A percentile compares a stretch with the other conserved stretches of the same genome.
Evolutionary conservation across 2,329 filamentous ascomycete species (phyloP).

Genomic region (Dactylonectria macrodidyma): DNA sequence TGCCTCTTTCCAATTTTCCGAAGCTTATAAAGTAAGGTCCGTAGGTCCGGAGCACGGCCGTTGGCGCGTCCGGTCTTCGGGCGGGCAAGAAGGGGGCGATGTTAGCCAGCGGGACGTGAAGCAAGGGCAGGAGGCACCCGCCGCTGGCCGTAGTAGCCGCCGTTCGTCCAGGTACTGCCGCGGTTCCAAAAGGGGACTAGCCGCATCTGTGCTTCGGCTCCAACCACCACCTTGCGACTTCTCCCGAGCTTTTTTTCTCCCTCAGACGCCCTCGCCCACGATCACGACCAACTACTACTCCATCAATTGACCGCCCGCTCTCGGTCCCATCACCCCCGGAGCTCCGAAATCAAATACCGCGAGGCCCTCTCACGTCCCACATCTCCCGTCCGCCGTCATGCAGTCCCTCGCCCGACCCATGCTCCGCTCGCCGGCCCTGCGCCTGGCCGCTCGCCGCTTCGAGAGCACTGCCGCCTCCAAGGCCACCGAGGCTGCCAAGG

Average conservation of each 20-base stretch:
- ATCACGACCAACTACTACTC: conserved; percentile 47
- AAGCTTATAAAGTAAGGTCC: neutral
- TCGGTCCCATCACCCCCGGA: conserved; percentile 45
- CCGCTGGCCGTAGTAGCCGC: conserved; percentile 29
- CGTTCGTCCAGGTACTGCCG: conserved; percentile 36
- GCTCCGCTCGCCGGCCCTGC: conserved; percentile 63
- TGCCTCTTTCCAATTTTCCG: neutral
- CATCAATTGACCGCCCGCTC: conserved; percentile 56
- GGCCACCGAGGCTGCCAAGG: conserved; percentile 60
- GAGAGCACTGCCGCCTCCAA: conserved; percentile 70
- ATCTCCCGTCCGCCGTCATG: conserved; percentile 50
- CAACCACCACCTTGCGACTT: conserved; percentile 56
- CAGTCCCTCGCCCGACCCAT: conserved; percentile 59
- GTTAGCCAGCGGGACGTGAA: neutral
- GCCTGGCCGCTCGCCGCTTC: conserved; percentile 69
- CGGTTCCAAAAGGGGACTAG: conserved; percentile 51
- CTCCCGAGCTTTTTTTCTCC: conserved; percentile 66
- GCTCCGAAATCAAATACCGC: conserved; percentile 46
- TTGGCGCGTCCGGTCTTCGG: neutral
- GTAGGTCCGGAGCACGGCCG: neutral
- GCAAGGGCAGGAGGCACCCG: conserved; percentile 15
- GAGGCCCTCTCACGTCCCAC: conserved; percentile 40
- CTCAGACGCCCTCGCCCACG: conserved; percentile 51
- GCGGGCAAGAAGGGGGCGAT: neutral
- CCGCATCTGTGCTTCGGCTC: conserved; percentile 41